Percentiles rank a stretch among this genome's conserved stretches.
These are phyloP conservation scores for Mycena galericulata DNA, from an alignment of 768 basidiomycete species.

Conservation along the genomic window DNA sequence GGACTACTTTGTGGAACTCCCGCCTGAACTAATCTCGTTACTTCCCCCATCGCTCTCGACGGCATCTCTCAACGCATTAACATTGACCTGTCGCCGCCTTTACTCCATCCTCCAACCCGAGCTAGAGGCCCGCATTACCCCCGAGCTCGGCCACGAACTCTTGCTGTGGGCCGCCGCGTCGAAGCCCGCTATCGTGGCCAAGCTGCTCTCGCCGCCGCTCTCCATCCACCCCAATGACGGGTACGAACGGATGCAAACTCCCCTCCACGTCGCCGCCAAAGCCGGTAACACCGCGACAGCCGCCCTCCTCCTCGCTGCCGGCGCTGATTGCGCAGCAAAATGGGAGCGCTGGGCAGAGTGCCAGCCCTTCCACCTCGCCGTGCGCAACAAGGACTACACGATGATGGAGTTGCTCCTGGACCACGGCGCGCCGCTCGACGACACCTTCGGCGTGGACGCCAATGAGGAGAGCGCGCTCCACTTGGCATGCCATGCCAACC, in stretches of 20 bases:
- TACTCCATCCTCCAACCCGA: conserved; percentile 21
- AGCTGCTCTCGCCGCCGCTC: conserved; percentile 10
- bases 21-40: conserved; percentile 13
- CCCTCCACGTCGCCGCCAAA: conserved; percentile 14
- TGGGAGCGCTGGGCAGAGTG: background rate
- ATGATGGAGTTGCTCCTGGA: conserved; percentile 5
- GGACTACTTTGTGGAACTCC: conserved; percentile 8
- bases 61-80: conserved; percentile 4
- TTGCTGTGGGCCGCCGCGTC: conserved; percentile 5
- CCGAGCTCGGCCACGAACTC: background rate
- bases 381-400: background rate
- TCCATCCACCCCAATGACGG: background rate
- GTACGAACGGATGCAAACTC: too few relatives aligned
- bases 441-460: too few relatives aligned
- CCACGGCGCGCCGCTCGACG: background rate
- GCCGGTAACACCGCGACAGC: background rate
- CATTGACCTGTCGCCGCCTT: background rate
- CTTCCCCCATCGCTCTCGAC: background rate
- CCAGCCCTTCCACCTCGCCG: conserved; percentile 22
- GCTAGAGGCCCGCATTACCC: conserved; percentile 19
- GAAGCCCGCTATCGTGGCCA: conserved; percentile 8
- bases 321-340: background rate
- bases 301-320: conserved; percentile 1
- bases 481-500: too few relatives aligned
- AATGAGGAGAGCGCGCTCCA: too few relatives aligned